phyloP scores from a whole-genome alignment of 192 early-diverging fungal species.

The Spizellomyces sp. region DNA sequence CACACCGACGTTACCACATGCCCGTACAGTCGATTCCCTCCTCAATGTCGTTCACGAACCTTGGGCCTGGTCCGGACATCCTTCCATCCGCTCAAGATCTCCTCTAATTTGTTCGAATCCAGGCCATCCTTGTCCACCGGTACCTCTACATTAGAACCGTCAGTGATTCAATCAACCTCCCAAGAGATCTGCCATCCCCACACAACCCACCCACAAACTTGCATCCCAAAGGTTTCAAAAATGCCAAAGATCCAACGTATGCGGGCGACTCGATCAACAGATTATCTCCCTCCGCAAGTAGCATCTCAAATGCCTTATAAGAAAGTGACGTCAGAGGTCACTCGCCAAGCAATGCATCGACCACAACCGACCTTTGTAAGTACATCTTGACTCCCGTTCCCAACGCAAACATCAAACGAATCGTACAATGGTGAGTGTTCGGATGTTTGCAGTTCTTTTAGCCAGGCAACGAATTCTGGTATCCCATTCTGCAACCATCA shows the following conservation, averaged over 20 bases:
- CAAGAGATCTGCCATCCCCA: neutral
- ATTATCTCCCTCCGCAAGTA: conserved; percentile 41
- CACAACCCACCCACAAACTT: conserved; percentile 33
- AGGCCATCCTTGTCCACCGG: conserved; percentile 40
- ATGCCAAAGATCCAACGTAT: conserved; percentile 56
- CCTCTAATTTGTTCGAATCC: conserved; percentile 37
- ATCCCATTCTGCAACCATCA: conserved; percentile 42
- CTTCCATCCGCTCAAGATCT: conserved; percentile 31
- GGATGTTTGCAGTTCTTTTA: conserved; percentile 47
- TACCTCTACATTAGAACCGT: conserved; percentile 25
- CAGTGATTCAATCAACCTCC: neutral
- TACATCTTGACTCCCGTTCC: conserved; percentile 59
- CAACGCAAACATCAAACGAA: conserved; percentile 52
- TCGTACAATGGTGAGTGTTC: conserved; percentile 46
- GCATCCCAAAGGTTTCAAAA: conserved; percentile 44
- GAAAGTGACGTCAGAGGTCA: neutral
- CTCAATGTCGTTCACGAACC: conserved; percentile 5
- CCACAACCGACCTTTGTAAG: conserved; percentile 37
- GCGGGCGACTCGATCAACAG: conserved; percentile 53
- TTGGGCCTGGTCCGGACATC: conserved; percentile 29
- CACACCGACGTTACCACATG: neutral
- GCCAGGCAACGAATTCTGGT: conserved; percentile 48
- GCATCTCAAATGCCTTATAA: conserved; percentile 47
- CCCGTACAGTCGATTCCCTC: neutral
- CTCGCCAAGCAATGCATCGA: conserved; percentile 9